Percentiles rank a stretch among this genome's conserved stretches.
Conservation (phyloP, 371 early-diverging fungal genomes). For the Entomophthora muscae region DNA sequence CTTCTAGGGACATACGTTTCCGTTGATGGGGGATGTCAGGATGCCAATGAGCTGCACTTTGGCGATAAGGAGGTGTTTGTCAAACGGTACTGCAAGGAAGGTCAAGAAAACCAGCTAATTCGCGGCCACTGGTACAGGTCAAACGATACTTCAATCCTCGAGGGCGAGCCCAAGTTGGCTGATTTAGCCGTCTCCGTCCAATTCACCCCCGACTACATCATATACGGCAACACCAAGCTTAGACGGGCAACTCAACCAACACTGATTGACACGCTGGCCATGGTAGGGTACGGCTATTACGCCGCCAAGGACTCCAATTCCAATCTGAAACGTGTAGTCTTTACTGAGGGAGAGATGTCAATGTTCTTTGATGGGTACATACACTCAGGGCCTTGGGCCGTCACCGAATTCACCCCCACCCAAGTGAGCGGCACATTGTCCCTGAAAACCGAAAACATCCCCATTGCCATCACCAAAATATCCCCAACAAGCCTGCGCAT, state of each 20-base stretch:
- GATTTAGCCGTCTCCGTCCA: background rate
- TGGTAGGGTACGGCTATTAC: background rate
- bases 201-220: background rate
- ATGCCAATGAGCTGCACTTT: background rate
- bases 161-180: background rate
- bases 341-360: background rate
- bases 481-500: background rate
- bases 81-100: background rate
- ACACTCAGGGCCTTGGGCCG: background rate
- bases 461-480: background rate
- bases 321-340: background rate
- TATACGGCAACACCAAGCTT: background rate
- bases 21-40: background rate
- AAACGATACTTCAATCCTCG: background rate
- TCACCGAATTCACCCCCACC: background rate
- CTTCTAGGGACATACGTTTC: background rate
- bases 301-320: background rate
- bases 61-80: background rate
- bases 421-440: background rate
- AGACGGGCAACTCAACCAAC: background rate
- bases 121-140: background rate
- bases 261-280: background rate
- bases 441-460: background rate
- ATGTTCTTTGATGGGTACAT: background rate
- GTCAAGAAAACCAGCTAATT: background rate